Base-by-base conservation (phyloP, 148 eudicot species). In the Fagopyrum esculentum region DNA sequence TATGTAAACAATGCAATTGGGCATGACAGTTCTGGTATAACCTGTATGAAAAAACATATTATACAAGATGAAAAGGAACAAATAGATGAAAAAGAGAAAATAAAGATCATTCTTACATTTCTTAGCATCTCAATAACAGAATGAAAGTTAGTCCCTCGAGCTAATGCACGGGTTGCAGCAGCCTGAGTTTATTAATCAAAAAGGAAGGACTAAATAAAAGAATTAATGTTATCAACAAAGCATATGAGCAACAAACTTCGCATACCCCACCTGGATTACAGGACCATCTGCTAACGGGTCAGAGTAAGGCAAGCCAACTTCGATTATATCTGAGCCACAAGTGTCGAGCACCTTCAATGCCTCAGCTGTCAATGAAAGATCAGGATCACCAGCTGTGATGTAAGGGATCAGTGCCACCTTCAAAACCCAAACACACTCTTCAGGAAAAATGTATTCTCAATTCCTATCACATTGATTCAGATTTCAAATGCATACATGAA, bases 271-370 rank as follows among this genome's bases (percentile, higher is more conserved):
- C 97, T 94, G 98, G 69, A 94, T 94, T 70, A 94, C 96, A 40
- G 98, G 98, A 49, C 98, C 98, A 81, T 94, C 98, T 55, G 97
- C 98, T 73, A 94, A 80, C 29, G 97, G 98, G 77, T 94, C 98
- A 45, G 98, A 94, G 76, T 94, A 94, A 45, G 98, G 97, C 29
- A 94, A 86, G 30, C 98, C 98, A 12, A 94, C 72, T 80, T 94
- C 98, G 51, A 94, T 94, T 46, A 94, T 94, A 81, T 94, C 96
- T 45, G 90, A 88, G 70, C 98, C 98, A 78, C 97, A 94, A 8
- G 88, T 66, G 69, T 94, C 97, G 40, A 94, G 88, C 69, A 94
- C 79, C 82, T 91, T 94, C 80, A 94, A 66, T 11, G 93, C 98
- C 83, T 88, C 89, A 9, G 92, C 92, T 30, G 98, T 94, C 29